Conservation (phyloP, 441 rosid species). For the Pelargonium myrrhifolium region DNA sequence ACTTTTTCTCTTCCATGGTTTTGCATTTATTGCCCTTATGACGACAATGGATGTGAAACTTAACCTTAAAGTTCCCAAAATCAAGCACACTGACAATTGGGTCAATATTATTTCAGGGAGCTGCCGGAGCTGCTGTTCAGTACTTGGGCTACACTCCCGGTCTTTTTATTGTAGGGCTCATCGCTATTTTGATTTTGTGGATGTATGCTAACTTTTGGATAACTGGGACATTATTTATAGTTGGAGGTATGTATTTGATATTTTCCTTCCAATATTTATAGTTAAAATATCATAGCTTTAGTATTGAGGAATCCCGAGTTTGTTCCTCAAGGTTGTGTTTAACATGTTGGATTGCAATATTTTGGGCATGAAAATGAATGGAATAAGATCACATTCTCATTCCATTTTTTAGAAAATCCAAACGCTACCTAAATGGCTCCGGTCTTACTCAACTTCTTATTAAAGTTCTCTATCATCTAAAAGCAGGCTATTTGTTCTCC, state of each 20-base stretch:
- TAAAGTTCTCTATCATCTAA: slow-evolving; percentile 15
- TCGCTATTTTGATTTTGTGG: slow-evolving; percentile 85
- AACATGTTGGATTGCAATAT: too few relatives aligned
- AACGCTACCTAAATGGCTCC: not conserved
- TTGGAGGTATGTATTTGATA: slow-evolving; percentile 67
- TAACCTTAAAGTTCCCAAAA: not conserved
- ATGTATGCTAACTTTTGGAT: slow-evolving; percentile 99
- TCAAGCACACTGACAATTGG: slow-evolving; percentile 15
- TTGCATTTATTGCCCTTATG: too few relatives aligned
- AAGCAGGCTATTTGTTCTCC: slow-evolving; percentile 91
- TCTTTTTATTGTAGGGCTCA: slow-evolving; percentile 79
- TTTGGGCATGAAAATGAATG: too few relatives aligned
- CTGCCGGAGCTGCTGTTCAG: slow-evolving; percentile 79
- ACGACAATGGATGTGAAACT: too few relatives aligned
- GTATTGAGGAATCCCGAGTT: too few relatives aligned
- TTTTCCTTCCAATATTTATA: not conserved
- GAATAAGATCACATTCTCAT: too few relatives aligned
- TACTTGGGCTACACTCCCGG: slow-evolving; percentile 96
- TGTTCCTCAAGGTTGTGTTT: too few relatives aligned
- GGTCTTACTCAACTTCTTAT: not conserved
- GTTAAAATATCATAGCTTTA: too few relatives aligned
- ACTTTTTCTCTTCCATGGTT: too few relatives aligned
- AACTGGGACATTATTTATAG: slow-evolving; percentile 81
- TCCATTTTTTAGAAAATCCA: too few relatives aligned
- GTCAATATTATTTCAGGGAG: slow-evolving; percentile 62